Evolutionary conservation across 2,329 filamentous ascomycete genomes (phyloP), one percentile per base, ranked within the genome.

Genomic region (Coniella lustricola): DNA sequence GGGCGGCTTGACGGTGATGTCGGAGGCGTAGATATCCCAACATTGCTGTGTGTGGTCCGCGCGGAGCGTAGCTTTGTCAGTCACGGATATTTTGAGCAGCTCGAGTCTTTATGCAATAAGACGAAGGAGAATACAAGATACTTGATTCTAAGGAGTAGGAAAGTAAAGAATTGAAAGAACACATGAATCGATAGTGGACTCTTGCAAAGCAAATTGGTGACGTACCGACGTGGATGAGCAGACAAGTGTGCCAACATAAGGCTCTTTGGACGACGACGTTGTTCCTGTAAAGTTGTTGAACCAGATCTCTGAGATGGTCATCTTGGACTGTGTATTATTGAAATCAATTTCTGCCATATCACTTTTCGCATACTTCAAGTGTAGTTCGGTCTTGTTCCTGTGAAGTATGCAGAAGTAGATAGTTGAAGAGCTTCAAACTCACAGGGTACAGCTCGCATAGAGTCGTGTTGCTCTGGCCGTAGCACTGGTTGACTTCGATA

Each of bases 401-500:
- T n/a, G n/a, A n/a, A n/a, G n/a, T n/a, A n/a, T n/a, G n/a, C n/a
- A n/a, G n/a, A n/a, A n/a, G n/a, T n/a, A 29, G 25, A 29, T 29
- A 29, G 25, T 5, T 5, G 5, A 29, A 29, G 10, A 29, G 10
- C 5, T 22, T 38, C 9, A 35, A 4, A 36, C 52, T 32, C 34
- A 58, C 56, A n/a, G 56, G 56, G 10, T 55, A 54, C 18, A 74
- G 16, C 58, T 70, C 36, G 62, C 70, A 40, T 49, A 58, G 44
- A 57, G 63, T 40, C 16, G 52, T 50, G 49, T 58, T 58, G 40
- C 50, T 57, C 43, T 57, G 55, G 0, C 77, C 76, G 52, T 82
- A 81, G 66, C 79, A 83, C 59, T 82, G 79, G 5, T 77, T 78
- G 31, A 82, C 67, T 48, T 80, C 75, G 52, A 83, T 77, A 2